A percentile compares a stretch with the other conserved stretches of the same genome.
These are phyloP conservation scores for Clonostachys rhizophaga DNA, from an alignment of 2,329 filamentous ascomycete species.

Conservation along the genomic window DNA sequence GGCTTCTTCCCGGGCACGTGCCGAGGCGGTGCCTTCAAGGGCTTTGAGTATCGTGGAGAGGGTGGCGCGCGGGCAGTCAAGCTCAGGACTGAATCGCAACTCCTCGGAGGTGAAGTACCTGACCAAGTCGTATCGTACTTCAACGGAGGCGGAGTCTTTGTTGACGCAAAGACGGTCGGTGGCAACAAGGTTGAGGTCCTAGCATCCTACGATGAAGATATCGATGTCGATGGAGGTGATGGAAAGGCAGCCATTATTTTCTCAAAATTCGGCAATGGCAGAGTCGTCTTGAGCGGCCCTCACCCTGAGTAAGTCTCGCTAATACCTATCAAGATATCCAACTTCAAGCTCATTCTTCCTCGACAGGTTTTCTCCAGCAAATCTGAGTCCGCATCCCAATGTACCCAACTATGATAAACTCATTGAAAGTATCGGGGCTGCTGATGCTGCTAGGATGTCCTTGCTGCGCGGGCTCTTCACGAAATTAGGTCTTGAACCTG, in stretches of 20 bases:
- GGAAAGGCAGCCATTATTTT: constrained; percentile 77
- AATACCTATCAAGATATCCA: neutral
- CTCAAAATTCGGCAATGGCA: constrained; percentile 76
- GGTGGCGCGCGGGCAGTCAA: constrained; percentile 70
- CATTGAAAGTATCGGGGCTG: constrained; percentile 60
- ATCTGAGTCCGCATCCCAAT: constrained; percentile 64
- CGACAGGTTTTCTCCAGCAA: constrained; percentile 72
- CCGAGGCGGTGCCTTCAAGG: constrained; percentile 79
- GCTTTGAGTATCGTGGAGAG: constrained; percentile 89
- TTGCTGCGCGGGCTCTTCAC: constrained; percentile 77
- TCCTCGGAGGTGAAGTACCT: constrained; percentile 51
- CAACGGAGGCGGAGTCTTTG: constrained; percentile 92
- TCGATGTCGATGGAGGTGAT: constrained; percentile 72
- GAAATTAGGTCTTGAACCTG: constrained; percentile 75
- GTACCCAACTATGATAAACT: constrained; percentile 67
- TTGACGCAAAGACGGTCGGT: constrained; percentile 62
- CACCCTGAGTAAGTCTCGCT: constrained; percentile 71
- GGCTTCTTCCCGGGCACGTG: constrained; percentile 85
- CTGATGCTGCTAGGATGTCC: constrained; percentile 64
- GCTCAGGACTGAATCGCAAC: constrained; percentile 59
- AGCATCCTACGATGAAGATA: constrained; percentile 69
- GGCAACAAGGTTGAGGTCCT: constrained; percentile 71
- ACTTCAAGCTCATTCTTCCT: constrained; percentile 5
- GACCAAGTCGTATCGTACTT: constrained; percentile 74
- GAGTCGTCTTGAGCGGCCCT: constrained; percentile 75